A percentile compares a stretch with the other conserved stretches of the same genome.
phyloP scores from a whole-genome alignment of 768 basidiomycete genomes.

The Filobasidium floriforme region DNA sequence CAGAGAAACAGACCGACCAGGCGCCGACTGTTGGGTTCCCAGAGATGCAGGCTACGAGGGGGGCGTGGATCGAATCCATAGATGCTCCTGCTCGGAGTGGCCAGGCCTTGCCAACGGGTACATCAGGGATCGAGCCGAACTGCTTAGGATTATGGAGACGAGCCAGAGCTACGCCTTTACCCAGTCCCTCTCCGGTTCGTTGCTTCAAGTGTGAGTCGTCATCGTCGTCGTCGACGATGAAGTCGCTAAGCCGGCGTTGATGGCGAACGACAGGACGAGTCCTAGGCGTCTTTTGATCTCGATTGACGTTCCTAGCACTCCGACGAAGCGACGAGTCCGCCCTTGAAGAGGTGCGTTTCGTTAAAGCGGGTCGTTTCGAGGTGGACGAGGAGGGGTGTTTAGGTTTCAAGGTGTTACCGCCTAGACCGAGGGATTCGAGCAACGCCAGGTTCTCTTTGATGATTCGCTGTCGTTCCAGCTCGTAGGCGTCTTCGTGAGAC shows the following conservation, averaged over 20 bases:
- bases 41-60: constrained; percentile 75
- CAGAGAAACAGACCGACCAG: constrained; percentile 77
- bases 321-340: no score
- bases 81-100: constrained; percentile 53
- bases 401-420: background rate
- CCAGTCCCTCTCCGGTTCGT: constrained; percentile 32
- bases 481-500: constrained; percentile 2
- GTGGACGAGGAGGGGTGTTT: background rate
- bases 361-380: background rate
- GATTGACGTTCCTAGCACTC: no score
- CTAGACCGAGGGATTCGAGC: constrained; percentile 32
- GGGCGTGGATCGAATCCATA: constrained; percentile 78
- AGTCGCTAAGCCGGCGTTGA: constrained; percentile 3
- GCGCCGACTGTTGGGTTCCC: constrained; percentile 58
- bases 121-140: constrained; percentile 71
- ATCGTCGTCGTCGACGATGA: constrained; percentile 26
- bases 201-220: constrained; percentile 23
- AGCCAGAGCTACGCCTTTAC: constrained; percentile 30
- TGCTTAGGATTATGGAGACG: constrained; percentile 51
- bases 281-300: no score
- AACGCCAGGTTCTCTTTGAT: constrained; percentile 34
- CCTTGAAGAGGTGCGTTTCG: no score
- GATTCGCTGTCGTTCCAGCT: constrained; percentile 5
- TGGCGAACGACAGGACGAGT: background rate
- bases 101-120: constrained; percentile 80